Evolutionary conservation across 345 rosid species (phyloP).

Genomic region (Acer negundo): DNA sequence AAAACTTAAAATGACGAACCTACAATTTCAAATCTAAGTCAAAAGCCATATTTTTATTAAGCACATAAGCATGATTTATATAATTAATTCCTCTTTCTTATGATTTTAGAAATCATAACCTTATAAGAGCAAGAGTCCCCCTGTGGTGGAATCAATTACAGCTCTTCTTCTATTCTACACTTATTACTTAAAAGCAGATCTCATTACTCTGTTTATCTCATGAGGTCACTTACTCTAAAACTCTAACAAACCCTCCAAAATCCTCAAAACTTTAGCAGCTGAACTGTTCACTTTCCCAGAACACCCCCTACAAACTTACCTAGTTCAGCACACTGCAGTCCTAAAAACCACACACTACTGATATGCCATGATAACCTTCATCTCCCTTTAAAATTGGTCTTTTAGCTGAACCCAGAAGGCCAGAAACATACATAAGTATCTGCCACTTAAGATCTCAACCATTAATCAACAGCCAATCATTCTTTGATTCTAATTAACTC

Average conservation of each 20-base stretch:
- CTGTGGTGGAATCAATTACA: not conserved
- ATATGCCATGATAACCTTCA: not conserved
- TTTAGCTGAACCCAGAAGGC: not conserved
- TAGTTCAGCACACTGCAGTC: not conserved
- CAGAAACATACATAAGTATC: not conserved
- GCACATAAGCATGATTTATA: not conserved
- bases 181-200: not conserved
- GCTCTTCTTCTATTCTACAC: not conserved
- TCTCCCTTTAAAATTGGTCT: slow-evolving; percentile 1
- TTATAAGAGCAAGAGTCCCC: no score
- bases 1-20: not conserved
- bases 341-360: not conserved
- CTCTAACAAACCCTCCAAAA: no score
- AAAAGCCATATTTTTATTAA: not conserved
- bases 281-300: not conserved
- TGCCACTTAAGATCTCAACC: not conserved
- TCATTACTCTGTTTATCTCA: not conserved
- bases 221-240: no score
- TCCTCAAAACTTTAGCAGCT: no score
- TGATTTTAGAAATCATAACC: no score
- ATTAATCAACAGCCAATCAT: not conserved
- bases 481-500: not conserved
- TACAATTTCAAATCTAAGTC: not conserved
- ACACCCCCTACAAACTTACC: not conserved
- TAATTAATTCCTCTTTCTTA: no score